phyloP scores from a whole-genome alignment of 106 monocot species.

The Gastrodia elata region DNA sequence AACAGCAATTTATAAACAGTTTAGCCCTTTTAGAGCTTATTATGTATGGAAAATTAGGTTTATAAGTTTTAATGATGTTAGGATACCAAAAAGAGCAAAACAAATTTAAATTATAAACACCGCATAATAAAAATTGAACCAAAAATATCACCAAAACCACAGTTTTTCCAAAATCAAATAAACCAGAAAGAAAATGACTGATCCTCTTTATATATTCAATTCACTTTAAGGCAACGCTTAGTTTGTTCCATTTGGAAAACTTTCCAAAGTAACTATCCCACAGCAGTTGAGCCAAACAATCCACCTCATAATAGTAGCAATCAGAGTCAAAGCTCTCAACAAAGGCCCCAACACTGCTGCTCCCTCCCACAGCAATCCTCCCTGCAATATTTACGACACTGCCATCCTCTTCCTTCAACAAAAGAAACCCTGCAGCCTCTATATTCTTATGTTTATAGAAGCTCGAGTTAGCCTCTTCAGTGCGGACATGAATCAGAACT shows the following conservation, averaged over 20 bases:
- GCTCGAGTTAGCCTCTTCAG: slow-evolving; percentile 27
- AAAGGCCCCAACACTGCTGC: neutral
- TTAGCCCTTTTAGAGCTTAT: no score
- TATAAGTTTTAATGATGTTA: no score
- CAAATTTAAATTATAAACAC: no score
- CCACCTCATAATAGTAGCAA: slow-evolving; percentile 23
- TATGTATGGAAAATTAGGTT: no score
- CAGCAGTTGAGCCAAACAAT: slow-evolving; percentile 35
- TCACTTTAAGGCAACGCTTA: no score
- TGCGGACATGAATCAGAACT: slow-evolving; percentile 18
- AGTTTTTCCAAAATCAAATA: no score
- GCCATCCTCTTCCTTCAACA: slow-evolving; percentile 16
- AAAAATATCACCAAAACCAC: no score
- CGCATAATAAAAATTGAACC: no score
- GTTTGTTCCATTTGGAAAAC: slow-evolving; percentile 30
- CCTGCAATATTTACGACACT: slow-evolving; percentile 13
- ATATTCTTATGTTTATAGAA: slow-evolving; percentile 13
- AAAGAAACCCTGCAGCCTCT: slow-evolving; percentile 18
- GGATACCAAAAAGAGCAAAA: no score
- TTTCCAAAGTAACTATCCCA: slow-evolving; percentile 53
- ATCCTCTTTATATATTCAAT: no score
- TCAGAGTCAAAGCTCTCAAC: slow-evolving; percentile 17
- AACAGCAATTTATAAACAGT: no score
- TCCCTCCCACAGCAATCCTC: slow-evolving; percentile 13
- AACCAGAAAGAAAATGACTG: no score